A percentile compares a stretch with the other conserved stretches of the same genome.
Evolutionary conservation across 176 grass and related monocot species (phyloP).

Genomic region (Lolium perenne): DNA sequence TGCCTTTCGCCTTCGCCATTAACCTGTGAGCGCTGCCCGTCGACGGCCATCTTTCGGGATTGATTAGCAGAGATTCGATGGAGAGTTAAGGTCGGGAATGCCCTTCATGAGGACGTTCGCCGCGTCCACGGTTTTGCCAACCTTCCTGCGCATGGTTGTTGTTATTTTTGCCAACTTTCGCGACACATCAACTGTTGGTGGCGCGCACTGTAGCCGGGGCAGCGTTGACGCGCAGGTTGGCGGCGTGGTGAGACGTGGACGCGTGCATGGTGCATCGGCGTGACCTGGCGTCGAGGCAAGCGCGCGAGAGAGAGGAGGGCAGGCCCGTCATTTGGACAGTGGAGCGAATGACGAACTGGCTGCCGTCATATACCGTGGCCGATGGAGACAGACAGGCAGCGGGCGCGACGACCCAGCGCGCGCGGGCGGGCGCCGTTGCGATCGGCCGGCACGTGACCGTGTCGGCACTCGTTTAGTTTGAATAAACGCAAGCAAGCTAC

Average conservation of each 20-base stretch:
- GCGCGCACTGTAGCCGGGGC: too few species aligned
- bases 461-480: too few species aligned
- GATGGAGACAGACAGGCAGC: neutral
- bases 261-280: too few species aligned
- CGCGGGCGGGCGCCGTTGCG: too few species aligned
- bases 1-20: neutral
- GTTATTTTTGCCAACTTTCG: too few species aligned
- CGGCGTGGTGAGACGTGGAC: neutral
- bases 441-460: too few species aligned
- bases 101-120: neutral
- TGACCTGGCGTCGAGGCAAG: conserved; percentile 33
- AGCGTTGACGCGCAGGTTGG: neutral
- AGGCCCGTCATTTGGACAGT: neutral
- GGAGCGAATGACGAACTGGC: conserved; percentile 40
- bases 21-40: conserved; percentile 31
- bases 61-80: neutral
- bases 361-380: conserved; percentile 44
- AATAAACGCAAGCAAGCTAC: too few species aligned
- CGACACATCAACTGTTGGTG: too few species aligned
- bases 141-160: too few species aligned
- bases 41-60: conserved; percentile 14
- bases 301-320: neutral
- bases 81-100: neutral
- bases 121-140: neutral
- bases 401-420: too few species aligned